Conservation (phyloP, 495 filamentous ascomycete genomes). For the Zalerion maritima region DNA sequence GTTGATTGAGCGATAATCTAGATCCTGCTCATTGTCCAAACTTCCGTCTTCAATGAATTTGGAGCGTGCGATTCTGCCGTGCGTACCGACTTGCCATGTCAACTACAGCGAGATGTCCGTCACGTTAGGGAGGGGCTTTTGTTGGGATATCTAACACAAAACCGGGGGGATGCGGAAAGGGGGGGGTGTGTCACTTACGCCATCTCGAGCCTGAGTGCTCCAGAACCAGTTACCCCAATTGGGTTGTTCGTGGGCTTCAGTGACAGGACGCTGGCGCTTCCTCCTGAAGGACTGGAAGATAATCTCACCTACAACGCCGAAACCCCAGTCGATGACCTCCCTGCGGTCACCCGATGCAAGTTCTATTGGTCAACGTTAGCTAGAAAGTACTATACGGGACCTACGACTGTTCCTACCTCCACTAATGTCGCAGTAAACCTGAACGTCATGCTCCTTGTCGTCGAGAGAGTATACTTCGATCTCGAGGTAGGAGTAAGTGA, state of each 20-base stretch:
- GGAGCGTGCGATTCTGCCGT: constrained; percentile 45
- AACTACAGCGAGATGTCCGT: constrained; percentile 12
- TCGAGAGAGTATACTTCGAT: constrained; percentile 42
- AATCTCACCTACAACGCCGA: constrained; percentile 19
- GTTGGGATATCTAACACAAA: background rate
- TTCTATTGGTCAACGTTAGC: constrained; percentile 11
- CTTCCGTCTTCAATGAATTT: constrained; percentile 48
- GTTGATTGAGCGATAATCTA: constrained; percentile 51
- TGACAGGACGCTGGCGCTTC: constrained; percentile 47
- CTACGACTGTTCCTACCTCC: constrained; percentile 55
- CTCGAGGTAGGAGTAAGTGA: constrained; percentile 75
- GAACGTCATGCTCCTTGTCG: constrained; percentile 48
- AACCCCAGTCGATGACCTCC: constrained; percentile 25
- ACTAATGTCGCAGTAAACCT: constrained; percentile 77
- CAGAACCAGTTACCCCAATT: constrained; percentile 83
- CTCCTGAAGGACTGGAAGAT: constrained; percentile 42
- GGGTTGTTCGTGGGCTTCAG: constrained; percentile 54
- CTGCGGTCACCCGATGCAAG: constrained; percentile 23
- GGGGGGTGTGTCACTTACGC: constrained; percentile 31
- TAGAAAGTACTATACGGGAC: constrained; percentile 30
- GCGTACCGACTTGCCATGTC: constrained; percentile 52
- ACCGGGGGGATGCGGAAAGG: too few relatives aligned
- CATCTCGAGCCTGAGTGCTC: constrained; percentile 27
- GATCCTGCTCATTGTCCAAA: constrained; percentile 51
- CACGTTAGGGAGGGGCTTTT: constrained; percentile 6